phyloP scores from a whole-genome alignment of 2,329 filamentous ascomycete genomes.

The Blastomyces percursus region DNA sequence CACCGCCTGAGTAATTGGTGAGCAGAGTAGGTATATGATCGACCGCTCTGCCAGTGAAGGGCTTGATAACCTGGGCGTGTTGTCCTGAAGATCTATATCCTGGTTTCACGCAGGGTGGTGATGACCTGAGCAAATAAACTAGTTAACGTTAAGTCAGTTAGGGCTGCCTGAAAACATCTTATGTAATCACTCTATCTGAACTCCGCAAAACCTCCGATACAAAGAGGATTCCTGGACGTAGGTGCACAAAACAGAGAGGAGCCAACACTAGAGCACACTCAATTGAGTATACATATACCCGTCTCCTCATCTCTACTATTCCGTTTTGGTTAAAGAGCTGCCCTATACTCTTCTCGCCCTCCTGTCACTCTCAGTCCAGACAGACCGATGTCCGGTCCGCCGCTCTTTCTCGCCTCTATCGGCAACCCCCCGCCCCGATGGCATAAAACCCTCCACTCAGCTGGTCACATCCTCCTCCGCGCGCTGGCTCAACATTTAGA shows the following conservation, averaged over 20 bases:
- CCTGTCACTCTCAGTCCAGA: neutral
- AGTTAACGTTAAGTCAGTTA: too few relatives aligned
- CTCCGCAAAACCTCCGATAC: neutral
- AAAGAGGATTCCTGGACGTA: neutral
- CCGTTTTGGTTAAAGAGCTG: neutral
- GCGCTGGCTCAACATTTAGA: conserved; percentile 44
- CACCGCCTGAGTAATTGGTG: neutral
- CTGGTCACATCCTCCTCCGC: conserved; percentile 68
- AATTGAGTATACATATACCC: neutral
- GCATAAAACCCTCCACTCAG: conserved; percentile 70
- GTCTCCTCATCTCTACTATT: neutral
- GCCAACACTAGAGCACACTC: neutral
- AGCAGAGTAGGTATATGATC: neutral
- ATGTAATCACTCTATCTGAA: neutral
- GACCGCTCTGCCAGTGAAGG: neutral
- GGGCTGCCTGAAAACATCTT: neutral
- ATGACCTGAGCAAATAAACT: too few relatives aligned
- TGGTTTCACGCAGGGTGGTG: too few relatives aligned
- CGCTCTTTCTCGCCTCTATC: conserved; percentile 69
- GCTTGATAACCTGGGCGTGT: conserved; percentile 5
- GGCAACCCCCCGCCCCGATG: conserved; percentile 68
- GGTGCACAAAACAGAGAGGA: neutral
- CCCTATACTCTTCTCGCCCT: neutral
- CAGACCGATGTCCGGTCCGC: conserved; percentile 22
- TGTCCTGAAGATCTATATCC: conserved; percentile 4